Base-by-base conservation (phyloP, 805 yeast genomes). In the Candida gorgasii region DNA sequence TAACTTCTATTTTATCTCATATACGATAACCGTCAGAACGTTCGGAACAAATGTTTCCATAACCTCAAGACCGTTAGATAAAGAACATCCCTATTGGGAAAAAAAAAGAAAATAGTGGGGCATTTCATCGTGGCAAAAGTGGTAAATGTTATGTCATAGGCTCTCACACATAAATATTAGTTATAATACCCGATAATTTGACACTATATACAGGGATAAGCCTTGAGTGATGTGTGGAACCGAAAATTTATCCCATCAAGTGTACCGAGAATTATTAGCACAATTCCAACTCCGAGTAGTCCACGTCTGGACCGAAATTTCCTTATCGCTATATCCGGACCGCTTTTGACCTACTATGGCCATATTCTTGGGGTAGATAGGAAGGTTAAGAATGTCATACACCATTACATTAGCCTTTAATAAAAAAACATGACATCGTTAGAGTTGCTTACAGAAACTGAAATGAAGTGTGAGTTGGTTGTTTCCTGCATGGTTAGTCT, bases 31-130 rank as follows among this genome's bases (percentile, higher is more conserved):
- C n/a, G n/a, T n/a, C n/a, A n/a, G n/a, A 16, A 30, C 12, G 8
- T 16, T 6, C 18, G 15, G 16, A 30, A 30, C 24, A 22, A 22
- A 22, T 22, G 24, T 7, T 7, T 22, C 6, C 24, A 22, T 7
- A 22, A 6, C 6, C 6, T 22, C 9, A 22, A 22, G 34, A 19
- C 20, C 22, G 23, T 8, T 22, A 6, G 9, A 9, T 22, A 22
- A 7, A 24, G 28, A 24, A 24, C 28, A 24, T 11, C n/a, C 13
- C n/a, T 11, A 24, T 11, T 5, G 13, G 28, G 28, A 13, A n/a
- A 31, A 30, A n/a, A n/a, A 31, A 31, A 31, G 35, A 31, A 31
- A 31, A 3, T 31, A 31, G 35, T 31, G 35, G 35, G 35, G 35
- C 35, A 31, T 3, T 18, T 14, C 20, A 18, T 14, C 12, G 24